Percentiles rank a stretch among this genome's conserved stretches.
phyloP scores from a whole-genome alignment of 495 filamentous ascomycete genomes.

The Lentithecium fluviatile region DNA sequence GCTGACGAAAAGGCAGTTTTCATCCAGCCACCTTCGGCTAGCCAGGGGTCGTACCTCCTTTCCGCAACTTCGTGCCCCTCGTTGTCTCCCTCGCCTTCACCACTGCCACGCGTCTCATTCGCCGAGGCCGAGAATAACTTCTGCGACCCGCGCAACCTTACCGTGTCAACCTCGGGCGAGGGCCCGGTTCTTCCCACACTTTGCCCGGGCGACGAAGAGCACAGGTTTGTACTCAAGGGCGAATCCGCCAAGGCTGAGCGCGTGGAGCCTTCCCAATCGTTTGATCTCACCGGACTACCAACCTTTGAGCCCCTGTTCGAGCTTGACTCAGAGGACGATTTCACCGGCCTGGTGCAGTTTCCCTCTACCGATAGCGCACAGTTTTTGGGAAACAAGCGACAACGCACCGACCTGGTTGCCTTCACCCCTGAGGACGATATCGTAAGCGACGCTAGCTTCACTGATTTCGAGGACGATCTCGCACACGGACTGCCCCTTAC shows the following conservation, averaged over 20 bases:
- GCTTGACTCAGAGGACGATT: constrained; percentile 89
- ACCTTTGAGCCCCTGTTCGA: constrained; percentile 84
- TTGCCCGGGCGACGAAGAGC: constrained; percentile 70
- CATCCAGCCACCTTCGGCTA: constrained; percentile 62
- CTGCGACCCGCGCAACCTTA: constrained; percentile 90
- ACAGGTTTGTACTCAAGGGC: constrained; percentile 67
- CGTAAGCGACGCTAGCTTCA: constrained; percentile 71
- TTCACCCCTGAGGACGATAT: constrained; percentile 67
- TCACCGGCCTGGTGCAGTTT: constrained; percentile 74
- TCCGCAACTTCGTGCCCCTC: constrained; percentile 79
- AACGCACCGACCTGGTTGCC: constrained; percentile 65
- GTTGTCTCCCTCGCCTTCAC: constrained; percentile 77
- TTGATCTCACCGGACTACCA: constrained; percentile 64
- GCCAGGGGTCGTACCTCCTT: constrained; percentile 68
- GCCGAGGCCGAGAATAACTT: constrained; percentile 75
- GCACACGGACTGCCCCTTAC: constrained; percentile 50
- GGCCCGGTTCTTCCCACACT: constrained; percentile 70
- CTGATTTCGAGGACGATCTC: constrained; percentile 70
- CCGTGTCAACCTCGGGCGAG: constrained; percentile 65
- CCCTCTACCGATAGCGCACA: constrained; percentile 54
- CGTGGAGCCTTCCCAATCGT: constrained; percentile 45
- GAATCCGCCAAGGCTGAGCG: constrained; percentile 53
- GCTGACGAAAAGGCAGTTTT: constrained; percentile 59
- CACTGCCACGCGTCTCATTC: constrained; percentile 68
- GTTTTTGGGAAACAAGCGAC: constrained; percentile 73